phyloP scores from a whole-genome alignment of 1,284 basidiomycete species.

The Tylopilus sp. region DNA sequence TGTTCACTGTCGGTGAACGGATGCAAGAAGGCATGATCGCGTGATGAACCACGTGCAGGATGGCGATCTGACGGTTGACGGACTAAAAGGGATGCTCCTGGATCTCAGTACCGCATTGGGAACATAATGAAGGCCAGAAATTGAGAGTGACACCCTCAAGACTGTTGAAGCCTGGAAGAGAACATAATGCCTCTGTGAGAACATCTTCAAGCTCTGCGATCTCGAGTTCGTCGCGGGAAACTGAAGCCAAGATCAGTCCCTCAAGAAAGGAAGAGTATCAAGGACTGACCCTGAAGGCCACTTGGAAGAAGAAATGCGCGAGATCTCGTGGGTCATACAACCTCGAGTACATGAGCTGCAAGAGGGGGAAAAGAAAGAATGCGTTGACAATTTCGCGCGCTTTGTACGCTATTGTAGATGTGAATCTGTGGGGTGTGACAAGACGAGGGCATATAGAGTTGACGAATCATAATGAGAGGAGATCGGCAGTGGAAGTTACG shows the following conservation, averaged over 20 bases:
- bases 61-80: constrained; percentile 26
- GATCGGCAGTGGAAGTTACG: constrained; percentile 23
- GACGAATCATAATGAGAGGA: constrained; percentile 29
- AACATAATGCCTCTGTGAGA: constrained; percentile 28
- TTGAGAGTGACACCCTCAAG: constrained; percentile 25
- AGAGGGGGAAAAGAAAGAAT: constrained; percentile 22
- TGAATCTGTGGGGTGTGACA: constrained; percentile 25
- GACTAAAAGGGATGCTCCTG: constrained; percentile 33
- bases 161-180: constrained; percentile 21
- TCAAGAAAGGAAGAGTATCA: neutral
- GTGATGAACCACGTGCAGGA: constrained; percentile 27
- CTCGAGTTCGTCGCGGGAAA: constrained; percentile 26
- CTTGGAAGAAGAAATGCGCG: constrained; percentile 22
- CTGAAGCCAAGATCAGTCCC: constrained; percentile 10
- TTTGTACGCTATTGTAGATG: constrained; percentile 27
- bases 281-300: constrained; percentile 15
- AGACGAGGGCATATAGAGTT: constrained; percentile 25
- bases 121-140: constrained; percentile 33
- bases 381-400: constrained; percentile 24
- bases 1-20: constrained; percentile 26
- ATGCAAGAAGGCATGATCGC: constrained; percentile 23
- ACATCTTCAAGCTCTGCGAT: constrained; percentile 33
- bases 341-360: constrained; percentile 25
- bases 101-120: constrained; percentile 24
- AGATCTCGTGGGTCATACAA: constrained; percentile 30